phyloP scores from a whole-genome alignment of 1,139 yeast genomes.

The Candida tropicalis region DNA sequence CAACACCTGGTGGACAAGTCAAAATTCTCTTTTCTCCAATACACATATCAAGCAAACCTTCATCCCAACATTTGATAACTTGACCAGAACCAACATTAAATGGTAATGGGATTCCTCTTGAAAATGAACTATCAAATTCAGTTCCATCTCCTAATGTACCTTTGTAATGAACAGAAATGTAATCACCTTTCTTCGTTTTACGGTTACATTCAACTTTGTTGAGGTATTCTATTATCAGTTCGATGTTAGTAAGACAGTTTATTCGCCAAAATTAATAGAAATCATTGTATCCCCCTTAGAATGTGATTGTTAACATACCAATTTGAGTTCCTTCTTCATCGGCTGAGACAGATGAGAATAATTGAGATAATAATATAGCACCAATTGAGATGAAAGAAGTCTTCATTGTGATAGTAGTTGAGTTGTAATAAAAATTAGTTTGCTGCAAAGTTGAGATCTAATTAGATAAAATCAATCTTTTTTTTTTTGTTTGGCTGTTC shows the following conservation, averaged over 20 bases:
- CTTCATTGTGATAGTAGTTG: conserved; percentile 12
- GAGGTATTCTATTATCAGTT: conserved; percentile 18
- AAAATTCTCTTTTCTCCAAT: conserved; percentile 82
- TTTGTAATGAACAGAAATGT: conserved; percentile 70
- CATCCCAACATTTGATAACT: conserved; percentile 89
- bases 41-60: conserved; percentile 78
- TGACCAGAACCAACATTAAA: conserved; percentile 74
- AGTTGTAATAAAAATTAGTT: not conserved
- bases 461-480: not conserved
- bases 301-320: conserved; percentile 26
- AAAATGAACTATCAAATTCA: conserved; percentile 72
- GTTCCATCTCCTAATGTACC: conserved; percentile 71
- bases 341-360: conserved; percentile 14
- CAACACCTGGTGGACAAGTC: conserved; percentile 75
- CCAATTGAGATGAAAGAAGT: conserved; percentile 11
- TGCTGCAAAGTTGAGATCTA: conserved; percentile 4
- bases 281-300: no score
- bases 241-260: no score
- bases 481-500: not conserved
- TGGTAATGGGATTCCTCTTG: conserved; percentile 65
- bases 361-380: conserved; percentile 12
- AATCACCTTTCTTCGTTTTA: conserved; percentile 64
- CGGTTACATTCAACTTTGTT: conserved; percentile 56
- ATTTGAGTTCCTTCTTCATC: conserved; percentile 26
- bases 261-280: no score